Evolutionary conservation across 2,329 filamentous ascomycete genomes (phyloP).

Genomic region (Fusarium sp.): DNA sequence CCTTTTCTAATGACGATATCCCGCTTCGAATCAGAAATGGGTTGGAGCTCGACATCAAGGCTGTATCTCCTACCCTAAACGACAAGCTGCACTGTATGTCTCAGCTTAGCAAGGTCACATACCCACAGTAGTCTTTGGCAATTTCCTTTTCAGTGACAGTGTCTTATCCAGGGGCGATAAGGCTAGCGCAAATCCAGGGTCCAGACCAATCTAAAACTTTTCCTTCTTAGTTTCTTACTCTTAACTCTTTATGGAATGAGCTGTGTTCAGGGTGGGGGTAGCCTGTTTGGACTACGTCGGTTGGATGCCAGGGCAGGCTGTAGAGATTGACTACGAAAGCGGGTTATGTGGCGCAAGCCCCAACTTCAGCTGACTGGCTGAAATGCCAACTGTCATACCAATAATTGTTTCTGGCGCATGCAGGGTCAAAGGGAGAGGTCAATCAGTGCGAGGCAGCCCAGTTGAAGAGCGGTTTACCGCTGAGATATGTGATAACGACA

Average conservation of each 20-base stretch:
- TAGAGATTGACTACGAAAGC: background rate
- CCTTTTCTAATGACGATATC: too few species aligned
- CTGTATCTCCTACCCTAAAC: too few species aligned
- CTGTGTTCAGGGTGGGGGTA: too few species aligned
- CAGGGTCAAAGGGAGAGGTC: background rate
- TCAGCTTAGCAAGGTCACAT: too few species aligned
- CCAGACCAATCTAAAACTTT: background rate
- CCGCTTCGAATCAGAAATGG: too few species aligned
- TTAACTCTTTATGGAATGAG: background rate
- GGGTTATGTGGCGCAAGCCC: background rate
- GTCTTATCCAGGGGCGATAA: too few species aligned
- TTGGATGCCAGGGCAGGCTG: background rate
- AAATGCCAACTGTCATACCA: slow-evolving; percentile 1
- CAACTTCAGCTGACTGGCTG: background rate
- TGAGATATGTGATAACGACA: background rate
- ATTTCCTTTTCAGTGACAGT: too few species aligned
- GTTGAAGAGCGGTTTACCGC: too few species aligned
- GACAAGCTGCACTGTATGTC: too few species aligned
- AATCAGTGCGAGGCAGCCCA: accelerated
- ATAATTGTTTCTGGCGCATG: background rate
- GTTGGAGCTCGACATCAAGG: too few species aligned
- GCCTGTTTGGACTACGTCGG: background rate
- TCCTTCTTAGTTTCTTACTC: accelerated
- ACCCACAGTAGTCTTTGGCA: too few species aligned
- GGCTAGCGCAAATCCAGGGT: background rate